A percentile compares a stretch with the other conserved stretches of the same genome.
Evolutionary conservation across 441 rosid genomes (phyloP).

Genomic region (Mallotus japonicus): DNA sequence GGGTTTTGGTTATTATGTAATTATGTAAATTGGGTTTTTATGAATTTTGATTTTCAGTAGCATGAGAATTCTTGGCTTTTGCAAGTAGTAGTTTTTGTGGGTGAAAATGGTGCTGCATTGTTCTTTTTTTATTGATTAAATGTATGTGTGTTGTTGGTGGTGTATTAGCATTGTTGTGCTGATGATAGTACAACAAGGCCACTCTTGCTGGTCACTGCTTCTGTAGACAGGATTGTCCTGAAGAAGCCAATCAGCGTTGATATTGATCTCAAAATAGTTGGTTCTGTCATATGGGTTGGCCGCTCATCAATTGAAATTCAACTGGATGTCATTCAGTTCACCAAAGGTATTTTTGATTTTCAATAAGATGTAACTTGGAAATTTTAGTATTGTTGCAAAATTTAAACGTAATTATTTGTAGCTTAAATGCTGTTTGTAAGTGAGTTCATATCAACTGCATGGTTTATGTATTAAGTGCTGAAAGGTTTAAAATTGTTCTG

Average conservation of each 20-base stretch:
- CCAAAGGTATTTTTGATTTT: conserved; percentile 40
- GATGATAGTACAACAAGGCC: conserved; percentile 57
- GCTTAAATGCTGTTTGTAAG: neutral
- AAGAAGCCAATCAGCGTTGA: conserved; percentile 65
- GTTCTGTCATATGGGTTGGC: conserved; percentile 86
- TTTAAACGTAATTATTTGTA: neutral
- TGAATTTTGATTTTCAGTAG: neutral
- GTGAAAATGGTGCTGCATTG: no score
- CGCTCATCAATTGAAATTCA: conserved; percentile 83
- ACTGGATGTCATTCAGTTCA: conserved; percentile 58
- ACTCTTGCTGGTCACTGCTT: conserved; percentile 78
- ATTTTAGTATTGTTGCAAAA: neutral
- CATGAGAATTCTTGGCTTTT: neutral
- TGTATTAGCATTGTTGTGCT: conserved; percentile 66
- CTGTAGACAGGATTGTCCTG: conserved; percentile 78
- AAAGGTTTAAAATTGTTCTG: conserved; percentile 19
- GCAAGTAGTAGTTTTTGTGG: neutral
- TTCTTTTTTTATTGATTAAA: conserved; percentile 3
- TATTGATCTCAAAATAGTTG: conserved; percentile 53
- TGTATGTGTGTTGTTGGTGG: conserved; percentile 13
- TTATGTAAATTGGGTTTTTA: conserved; percentile 8
- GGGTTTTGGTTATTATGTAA: neutral
- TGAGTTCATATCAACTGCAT: no score
- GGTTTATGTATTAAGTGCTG: no score
- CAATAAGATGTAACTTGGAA: neutral